Base-by-base conservation (phyloP, 768 basidiomycete species). In the Mrakia gelida region DNA sequence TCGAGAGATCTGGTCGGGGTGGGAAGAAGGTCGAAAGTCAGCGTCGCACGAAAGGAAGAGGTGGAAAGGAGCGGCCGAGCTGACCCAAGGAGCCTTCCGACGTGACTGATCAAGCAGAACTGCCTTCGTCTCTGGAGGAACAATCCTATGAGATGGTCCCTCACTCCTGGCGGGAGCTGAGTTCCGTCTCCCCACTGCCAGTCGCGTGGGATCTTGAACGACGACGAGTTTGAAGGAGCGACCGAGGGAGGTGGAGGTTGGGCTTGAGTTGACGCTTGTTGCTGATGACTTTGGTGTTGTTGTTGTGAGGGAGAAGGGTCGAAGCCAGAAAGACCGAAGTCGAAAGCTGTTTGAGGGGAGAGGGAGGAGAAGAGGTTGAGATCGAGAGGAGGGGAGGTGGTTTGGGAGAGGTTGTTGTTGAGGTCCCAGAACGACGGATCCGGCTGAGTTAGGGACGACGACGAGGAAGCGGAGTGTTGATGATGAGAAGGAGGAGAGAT, bases 181-280 rank as follows among this genome's bases (percentile, higher is more conserved):
- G 67, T 70, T 26, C 67, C 67, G 41, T 70, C 67, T n/a, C 67
- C 67, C 34, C 18, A 70, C 4, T 59, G n/a, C 34, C 34, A 70
- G 21, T 59, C 59, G 23, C 28, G 59, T 13, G 59, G 59, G n/a
- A 59, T 59, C n/a, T 3, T 11, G 59, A 59, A 59, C 11, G 59
- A n/a, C 6, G 59, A 59, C 6, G 59, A 8, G 59, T 26, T n/a
- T 26, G 54, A 18, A 59, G 26, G 59, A 59, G 28, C 26, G 59
- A n/a, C 2, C 3, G 59, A 28, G 13, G 59, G 59, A 26, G 28
- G 59, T 16, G 4, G 49, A 52, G 49, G 18, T 52, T 18, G 49
- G 21, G 49, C 15, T 21, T 52, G 18, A 21, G 18, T 0, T 52
- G 15, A 13, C 3, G 18, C 11, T 52, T 16, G 49, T 2, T 38